Evolutionary conservation across 768 basidiomycete genomes (phyloP), one percentile per base, ranked within the genome.

Genomic region (Collybia mongolica): DNA sequence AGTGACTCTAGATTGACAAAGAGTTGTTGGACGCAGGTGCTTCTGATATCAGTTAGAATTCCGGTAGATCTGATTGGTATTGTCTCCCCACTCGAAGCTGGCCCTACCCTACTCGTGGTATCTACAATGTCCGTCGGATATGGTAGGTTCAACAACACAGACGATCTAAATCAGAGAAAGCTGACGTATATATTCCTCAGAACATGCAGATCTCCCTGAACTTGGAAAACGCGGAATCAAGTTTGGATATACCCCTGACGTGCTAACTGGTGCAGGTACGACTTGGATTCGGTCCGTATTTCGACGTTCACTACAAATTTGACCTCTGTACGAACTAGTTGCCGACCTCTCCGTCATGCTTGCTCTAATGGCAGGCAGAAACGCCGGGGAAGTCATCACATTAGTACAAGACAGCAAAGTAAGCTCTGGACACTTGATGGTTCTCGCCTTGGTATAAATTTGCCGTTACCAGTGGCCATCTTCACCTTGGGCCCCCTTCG

Each of bases 41-140:
- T 9, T 32, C 11, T 32, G 32, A 32, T 14, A 32, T 32, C 32
- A 14, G 14, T 12, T 32, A 9, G 32, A 12, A 32, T 5, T 32
- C 14, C 9, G 7, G 11, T 14, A 9, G 14, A 32, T 32, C 32
- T 32, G 14, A 32, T 32, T 32, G 9, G 32, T 12, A 35, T 11
- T 22, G n/a, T 35, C 15, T n/a, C n/a, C n/a, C n/a, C n/a, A n/a
- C 12, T 24, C 46, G 18, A 24, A 87, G 92, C 92, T 54, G 93
- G 93, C 3, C 72, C 86, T 0, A 73, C 65, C 43, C 75, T 99
- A 7, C 81, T 80, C 39, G 85, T 90, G n/a, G 80, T 97, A 2
- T 96, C 94, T 1, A 97, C 95, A 0, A 90, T 96, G 84, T 93
- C 91, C 15, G 92, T 94, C 17, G 93, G 92, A 40, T 90, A 86